A percentile compares a stretch with the other conserved stretches of the same genome.
Conservation (phyloP, 2,329 filamentous ascomycete species). For the Fusarium sororula region DNA sequence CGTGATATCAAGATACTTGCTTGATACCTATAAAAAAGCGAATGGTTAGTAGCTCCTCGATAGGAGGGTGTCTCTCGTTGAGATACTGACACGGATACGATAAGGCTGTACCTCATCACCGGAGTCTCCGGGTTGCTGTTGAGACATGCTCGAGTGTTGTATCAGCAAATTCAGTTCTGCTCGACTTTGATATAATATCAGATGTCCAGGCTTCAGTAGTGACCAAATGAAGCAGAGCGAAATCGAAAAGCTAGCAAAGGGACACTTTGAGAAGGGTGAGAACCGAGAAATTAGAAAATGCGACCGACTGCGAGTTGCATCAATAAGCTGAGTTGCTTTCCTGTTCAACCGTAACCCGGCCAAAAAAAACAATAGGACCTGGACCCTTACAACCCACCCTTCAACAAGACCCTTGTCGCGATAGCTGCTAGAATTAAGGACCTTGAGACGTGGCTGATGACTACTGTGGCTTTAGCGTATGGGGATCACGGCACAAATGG, state of each 20-base stretch:
- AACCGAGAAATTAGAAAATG: constrained; percentile 26
- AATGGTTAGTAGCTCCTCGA: constrained; percentile 40
- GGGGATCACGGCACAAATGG: constrained; percentile 23
- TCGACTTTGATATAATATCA: background rate
- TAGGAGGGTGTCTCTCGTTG: background rate
- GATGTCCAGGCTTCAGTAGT: background rate
- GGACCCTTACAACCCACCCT: constrained; percentile 27
- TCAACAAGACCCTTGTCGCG: constrained; percentile 22
- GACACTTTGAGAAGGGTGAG: background rate
- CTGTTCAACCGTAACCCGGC: constrained; percentile 12
- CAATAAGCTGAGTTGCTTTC: constrained; percentile 25
- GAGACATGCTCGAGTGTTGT: constrained; percentile 8
- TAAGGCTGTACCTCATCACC: constrained; percentile 63
- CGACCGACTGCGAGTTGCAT: background rate
- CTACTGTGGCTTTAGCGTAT: constrained; percentile 33
- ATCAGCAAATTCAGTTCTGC: background rate
- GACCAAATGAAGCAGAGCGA: background rate
- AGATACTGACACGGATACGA: constrained; percentile 63
- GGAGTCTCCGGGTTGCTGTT: constrained; percentile 35
- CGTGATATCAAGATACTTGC: constrained; percentile 73
- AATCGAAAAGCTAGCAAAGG: constrained; percentile 1
- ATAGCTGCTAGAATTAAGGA: constrained; percentile 36
- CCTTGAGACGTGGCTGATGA: constrained; percentile 26
- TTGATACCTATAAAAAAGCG: constrained; percentile 62
- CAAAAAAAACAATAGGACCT: constrained; percentile 24